Percentiles rank a stretch among this genome's conserved stretches.
Conservation (phyloP, 345 rosid genomes). For the Citrus maxima region DNA sequence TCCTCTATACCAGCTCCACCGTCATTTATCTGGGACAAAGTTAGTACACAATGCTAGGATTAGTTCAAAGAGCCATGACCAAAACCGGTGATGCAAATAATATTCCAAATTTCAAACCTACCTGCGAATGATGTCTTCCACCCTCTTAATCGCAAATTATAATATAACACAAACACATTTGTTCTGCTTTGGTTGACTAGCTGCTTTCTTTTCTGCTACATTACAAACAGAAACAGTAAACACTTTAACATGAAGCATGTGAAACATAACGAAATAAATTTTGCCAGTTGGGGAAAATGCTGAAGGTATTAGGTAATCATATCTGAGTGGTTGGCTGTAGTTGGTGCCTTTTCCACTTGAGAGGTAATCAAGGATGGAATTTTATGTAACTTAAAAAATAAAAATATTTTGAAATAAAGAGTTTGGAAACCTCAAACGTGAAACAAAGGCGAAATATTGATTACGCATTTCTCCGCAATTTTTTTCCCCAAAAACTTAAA, state of each 20-base stretch:
- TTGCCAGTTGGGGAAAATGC: constrained; percentile 11
- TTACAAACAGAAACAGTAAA: constrained; percentile 12
- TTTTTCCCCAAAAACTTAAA: not conserved
- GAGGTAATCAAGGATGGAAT: constrained; percentile 4
- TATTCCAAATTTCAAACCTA: constrained; percentile 9
- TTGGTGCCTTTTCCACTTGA: not conserved
- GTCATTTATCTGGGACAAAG: constrained; percentile 17
- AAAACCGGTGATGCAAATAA: not conserved
- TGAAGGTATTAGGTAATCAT: constrained; percentile 8
- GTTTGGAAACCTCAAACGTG: not conserved
- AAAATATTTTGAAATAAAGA: not conserved
- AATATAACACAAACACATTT: constrained; percentile 83
- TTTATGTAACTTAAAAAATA: not conserved
- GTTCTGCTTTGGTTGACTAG: constrained; percentile 59
- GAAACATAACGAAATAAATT: not conserved
- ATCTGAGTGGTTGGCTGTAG: constrained; percentile 10
- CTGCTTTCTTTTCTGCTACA: constrained; percentile 68
- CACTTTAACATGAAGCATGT: constrained; percentile 8
- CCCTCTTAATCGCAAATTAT: constrained; percentile 35
- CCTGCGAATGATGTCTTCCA: constrained; percentile 25
- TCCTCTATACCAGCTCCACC: constrained; percentile 24
- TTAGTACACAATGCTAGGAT: not conserved
- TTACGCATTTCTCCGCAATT: not conserved
- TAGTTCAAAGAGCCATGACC: constrained; percentile 1
- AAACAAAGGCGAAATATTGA: not conserved